phyloP scores from a whole-genome alignment of 2,329 filamentous ascomycete species.

The Dactylellina haptotyla region DNA sequence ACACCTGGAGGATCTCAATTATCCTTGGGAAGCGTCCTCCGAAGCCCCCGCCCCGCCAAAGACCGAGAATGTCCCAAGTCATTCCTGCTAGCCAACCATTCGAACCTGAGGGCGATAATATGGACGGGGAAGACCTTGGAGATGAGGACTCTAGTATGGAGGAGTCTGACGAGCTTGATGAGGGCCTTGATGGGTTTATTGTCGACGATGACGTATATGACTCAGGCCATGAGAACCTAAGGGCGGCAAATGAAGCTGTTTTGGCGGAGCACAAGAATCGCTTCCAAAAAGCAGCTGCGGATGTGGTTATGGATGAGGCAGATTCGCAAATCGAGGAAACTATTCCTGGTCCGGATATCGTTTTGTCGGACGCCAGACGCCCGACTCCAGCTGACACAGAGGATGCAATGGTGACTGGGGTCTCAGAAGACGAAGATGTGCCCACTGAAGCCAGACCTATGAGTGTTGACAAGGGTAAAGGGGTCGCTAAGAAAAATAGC shows the following conservation, averaged over 20 bases:
- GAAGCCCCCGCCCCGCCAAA: conserved; percentile 1
- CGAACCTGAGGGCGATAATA: conserved; percentile 7
- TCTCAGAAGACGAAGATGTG: neutral
- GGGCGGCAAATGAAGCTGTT: conserved; percentile 27
- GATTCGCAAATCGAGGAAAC: neutral
- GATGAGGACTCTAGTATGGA: conserved; percentile 42
- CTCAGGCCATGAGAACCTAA: conserved; percentile 52
- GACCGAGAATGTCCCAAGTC: conserved; percentile 3
- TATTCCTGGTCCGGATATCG: neutral
- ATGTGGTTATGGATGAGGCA: conserved; percentile 13
- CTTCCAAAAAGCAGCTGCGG: neutral
- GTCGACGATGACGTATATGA: conserved; percentile 52
- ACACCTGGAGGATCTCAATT: conserved; percentile 43
- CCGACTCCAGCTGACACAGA: neutral
- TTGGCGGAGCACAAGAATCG: neutral
- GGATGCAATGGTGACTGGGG: neutral
- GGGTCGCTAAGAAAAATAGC: conserved; percentile 8
- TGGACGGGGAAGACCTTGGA: conserved; percentile 4
- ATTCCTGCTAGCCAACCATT: neutral
- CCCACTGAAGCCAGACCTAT: too few relatives aligned
- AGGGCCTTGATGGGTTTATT: conserved; percentile 55
- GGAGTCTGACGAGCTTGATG: conserved; percentile 45
- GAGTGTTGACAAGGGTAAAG: neutral
- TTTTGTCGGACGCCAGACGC: conserved; percentile 30
- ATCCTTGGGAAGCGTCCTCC: conserved; percentile 38